phyloP scores from a whole-genome alignment of 148 eudicot genomes.

The Persicaria tinctoria region DNA sequence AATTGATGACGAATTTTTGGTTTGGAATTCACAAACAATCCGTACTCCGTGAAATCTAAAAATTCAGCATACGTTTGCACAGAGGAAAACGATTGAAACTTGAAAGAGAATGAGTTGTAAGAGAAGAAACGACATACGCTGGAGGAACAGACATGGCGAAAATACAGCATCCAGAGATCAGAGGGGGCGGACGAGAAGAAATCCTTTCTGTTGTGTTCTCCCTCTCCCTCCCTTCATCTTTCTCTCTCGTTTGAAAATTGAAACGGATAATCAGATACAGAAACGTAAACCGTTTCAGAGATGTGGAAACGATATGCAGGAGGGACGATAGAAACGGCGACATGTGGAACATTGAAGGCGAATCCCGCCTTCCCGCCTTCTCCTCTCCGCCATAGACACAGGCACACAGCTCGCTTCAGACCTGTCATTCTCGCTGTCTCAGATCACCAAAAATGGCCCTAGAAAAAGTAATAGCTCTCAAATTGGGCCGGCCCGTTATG shows the following conservation, averaged over 20 bases:
- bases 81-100: neutral
- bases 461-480: too few species aligned
- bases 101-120: neutral
- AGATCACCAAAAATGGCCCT: neutral
- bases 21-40: neutral
- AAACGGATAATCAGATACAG: neutral
- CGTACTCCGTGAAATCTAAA: neutral
- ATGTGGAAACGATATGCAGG: neutral
- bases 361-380: neutral
- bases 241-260: neutral
- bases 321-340: neutral
- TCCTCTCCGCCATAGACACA: constrained; percentile 9
- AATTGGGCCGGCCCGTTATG: too few species aligned
- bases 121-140: neutral
- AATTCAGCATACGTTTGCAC: neutral
- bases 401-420: neutral
- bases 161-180: neutral
- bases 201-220: neutral
- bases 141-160: constrained; percentile 7
- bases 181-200: constrained; percentile 10
- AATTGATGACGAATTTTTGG: neutral
- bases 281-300: neutral
- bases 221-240: neutral
- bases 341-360: neutral
- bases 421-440: neutral